Evolutionary conservation across 805 yeast genomes (phyloP), one percentile per base, ranked within the genome.

Genomic region (Starmerella ratchasimensis): DNA sequence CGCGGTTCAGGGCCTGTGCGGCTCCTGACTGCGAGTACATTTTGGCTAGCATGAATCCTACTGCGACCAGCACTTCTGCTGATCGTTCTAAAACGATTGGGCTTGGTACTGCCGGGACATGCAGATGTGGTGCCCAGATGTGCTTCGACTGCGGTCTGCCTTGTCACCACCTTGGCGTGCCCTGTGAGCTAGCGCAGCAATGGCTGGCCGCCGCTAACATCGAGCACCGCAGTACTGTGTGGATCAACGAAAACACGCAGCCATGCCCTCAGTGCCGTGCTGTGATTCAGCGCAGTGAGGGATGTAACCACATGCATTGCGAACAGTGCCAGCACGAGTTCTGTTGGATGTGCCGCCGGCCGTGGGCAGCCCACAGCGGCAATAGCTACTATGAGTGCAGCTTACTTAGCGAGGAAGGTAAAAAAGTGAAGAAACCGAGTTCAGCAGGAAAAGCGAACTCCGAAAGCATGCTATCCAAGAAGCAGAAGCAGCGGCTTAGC

Each of bases 251-350:
- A 3, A 76, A 88, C 55, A 83, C 98, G 1, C 77, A 82, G 48
- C 70, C 71, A 31, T 90, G 98, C 57, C 93, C 95, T 0, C 71
- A 72, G 51, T 90, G 98, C 61, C 61, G 62, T 8, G 63, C 83
- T 1, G 63, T 74, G 21, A 90, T 88, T 45, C 96, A 90, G 54
- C 84, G 88, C 51, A 80, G 80, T 54, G 97, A 96, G 17, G 98
- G 98, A 0, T 90, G 98, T 60, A 88, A 88, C 58, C 98, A 90
- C 59, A 88, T 90, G 94, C 69, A 74, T 1, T 90, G 98, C 57
- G 64, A 71, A 3, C 76, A 73, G 41, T 90, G 98, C 57, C 53
- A 56, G 10, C 59, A 71, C 55, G 81, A 86, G 54, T 90, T 84
- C 54, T 90, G 98, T 58, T 90, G 98, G 98, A 74, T 86, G 28